These are phyloP conservation scores for Neurospora tetrasperma DNA, from an alignment of 495 filamentous ascomycete genomes.

Conservation along the genomic window DNA sequence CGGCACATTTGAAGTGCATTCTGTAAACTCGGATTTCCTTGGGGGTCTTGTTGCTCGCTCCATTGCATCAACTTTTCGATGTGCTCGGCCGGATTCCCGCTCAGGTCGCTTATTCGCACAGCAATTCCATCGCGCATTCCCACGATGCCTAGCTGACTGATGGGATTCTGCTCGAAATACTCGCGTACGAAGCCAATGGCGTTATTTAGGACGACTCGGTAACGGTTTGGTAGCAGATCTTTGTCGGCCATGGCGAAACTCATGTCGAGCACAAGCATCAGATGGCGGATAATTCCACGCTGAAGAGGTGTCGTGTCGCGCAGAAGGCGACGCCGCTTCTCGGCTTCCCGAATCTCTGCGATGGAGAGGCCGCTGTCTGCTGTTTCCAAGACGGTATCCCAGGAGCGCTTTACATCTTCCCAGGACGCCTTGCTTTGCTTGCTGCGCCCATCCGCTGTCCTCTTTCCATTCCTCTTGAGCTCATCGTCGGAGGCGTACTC, in stretches of 20 bases:
- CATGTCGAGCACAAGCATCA: constrained; percentile 87
- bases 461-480: constrained; percentile 27
- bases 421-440: constrained; percentile 29
- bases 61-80: constrained; percentile 59
- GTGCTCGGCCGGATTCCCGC: constrained; percentile 83
- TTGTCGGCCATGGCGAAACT: constrained; percentile 92
- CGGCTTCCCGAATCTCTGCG: constrained; percentile 31
- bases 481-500: constrained; percentile 88
- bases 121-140: constrained; percentile 89
- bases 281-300: constrained; percentile 89
- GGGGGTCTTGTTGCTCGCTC: constrained; percentile 66
- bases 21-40: constrained; percentile 82
- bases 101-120: constrained; percentile 74
- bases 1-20: constrained; percentile 94
- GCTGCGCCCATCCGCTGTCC: constrained; percentile 16
- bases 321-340: constrained; percentile 48
- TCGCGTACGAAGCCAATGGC: constrained; percentile 82
- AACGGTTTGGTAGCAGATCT: constrained; percentile 79
- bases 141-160: constrained; percentile 83
- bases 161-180: constrained; percentile 99
- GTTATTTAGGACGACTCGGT: constrained; percentile 72
- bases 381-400: constrained; percentile 35
- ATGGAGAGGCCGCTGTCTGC: constrained; percentile 31
- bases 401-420: constrained; percentile 39
- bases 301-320: constrained; percentile 91